Evolutionary conservation across 192 early-diverging fungal species (phyloP), one percentile per base, ranked within the genome.

Genomic region (Backusella morwellensis): DNA sequence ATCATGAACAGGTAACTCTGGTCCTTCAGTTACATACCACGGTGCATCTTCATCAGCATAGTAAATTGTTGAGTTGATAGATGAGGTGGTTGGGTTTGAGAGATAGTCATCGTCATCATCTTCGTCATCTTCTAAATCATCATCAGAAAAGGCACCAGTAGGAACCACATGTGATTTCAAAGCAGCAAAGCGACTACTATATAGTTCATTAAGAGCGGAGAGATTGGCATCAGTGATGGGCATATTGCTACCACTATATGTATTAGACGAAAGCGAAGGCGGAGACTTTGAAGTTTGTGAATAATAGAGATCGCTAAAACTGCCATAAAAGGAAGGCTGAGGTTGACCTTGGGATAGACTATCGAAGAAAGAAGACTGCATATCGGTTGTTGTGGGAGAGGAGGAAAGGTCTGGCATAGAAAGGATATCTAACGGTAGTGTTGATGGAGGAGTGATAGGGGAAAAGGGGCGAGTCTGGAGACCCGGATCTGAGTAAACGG

Each of bases 11-110:
- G 68, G 68, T 36, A 81, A 44, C 41, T 74, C 78, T 1, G 80
- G 77, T 5, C 83, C 83, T 38, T 82, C 83, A 17, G 77, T 73
- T 4, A 74, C 73, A 59, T 79, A 79, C 78, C 78, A 79, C 1
- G 78, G 78, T 29, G 78, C 78, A 79, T 79, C 72, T 69, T 38
- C 77, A 69, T 78, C 72, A 41, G 68, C 72, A 35, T 36, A 35
- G 54, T 23, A 23, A 34, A 12, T 14, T 9, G 34, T 32, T 56
- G 32, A 26, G 7, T 56, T 26, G 21, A 40, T 72, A 1, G 69
- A 66, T 34, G 36, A 75, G 0, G 32, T 6, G 5, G 63, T 42
- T 41, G 59, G 63, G 9, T 42, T 26, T 7, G 41, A 75, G 11
- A 29, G 74, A 75, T 17, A 52, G 9, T 68, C 67, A 19, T 67